These are phyloP conservation scores for Acanthamoeba healyi DNA, from an alignment of 208 protist species.

Conservation along the genomic window DNA sequence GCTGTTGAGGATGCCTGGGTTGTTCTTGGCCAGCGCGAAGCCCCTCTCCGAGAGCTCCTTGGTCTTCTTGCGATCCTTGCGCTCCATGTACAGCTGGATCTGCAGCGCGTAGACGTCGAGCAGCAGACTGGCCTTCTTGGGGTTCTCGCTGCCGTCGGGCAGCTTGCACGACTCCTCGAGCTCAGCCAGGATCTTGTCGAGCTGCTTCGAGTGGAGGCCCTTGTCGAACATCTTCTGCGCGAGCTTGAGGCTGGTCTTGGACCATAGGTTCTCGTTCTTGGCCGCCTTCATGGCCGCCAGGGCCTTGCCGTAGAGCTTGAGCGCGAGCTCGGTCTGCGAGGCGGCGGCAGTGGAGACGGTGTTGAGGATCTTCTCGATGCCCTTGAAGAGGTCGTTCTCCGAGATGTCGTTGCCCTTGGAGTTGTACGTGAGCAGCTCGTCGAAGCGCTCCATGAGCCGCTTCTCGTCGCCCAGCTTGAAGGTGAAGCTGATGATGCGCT, in stretches of 20 bases:
- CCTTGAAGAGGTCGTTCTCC: conserved; percentile 90
- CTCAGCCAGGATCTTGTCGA: conserved; percentile 88
- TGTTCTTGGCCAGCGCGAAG: conserved; percentile 92
- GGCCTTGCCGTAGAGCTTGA: conserved; percentile 80
- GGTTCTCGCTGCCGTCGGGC: conserved; percentile 87
- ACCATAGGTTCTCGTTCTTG: conserved; percentile 92
- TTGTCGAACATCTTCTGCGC: conserved; percentile 90
- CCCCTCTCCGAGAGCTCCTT: conserved; percentile 87
- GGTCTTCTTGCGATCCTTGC: conserved; percentile 90
- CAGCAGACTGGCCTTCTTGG: conserved; percentile 91
- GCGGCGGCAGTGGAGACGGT: conserved; percentile 88
- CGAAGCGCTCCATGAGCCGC: conserved; percentile 92
- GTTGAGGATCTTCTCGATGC: conserved; percentile 95
- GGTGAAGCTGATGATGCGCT: conserved; percentile 93
- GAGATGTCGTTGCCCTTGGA: conserved; percentile 23
- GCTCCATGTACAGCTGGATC: conserved; percentile 93
- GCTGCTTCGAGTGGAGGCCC: conserved; percentile 81
- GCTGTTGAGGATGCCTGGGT: conserved; percentile 88
- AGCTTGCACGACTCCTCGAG: conserved; percentile 90
- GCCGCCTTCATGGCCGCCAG: conserved; percentile 79
- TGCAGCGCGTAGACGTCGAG: conserved; percentile 93
- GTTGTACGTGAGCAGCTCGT: conserved; percentile 87
- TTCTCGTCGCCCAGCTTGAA: conserved; percentile 91
- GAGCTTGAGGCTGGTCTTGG: conserved; percentile 94
- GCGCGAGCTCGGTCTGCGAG: conserved; percentile 47